Percentiles rank a stretch among this genome's conserved stretches.
Evolutionary conservation across 106 monocot genomes (phyloP).

Genomic region (Dendrobium chrysotoxum): DNA sequence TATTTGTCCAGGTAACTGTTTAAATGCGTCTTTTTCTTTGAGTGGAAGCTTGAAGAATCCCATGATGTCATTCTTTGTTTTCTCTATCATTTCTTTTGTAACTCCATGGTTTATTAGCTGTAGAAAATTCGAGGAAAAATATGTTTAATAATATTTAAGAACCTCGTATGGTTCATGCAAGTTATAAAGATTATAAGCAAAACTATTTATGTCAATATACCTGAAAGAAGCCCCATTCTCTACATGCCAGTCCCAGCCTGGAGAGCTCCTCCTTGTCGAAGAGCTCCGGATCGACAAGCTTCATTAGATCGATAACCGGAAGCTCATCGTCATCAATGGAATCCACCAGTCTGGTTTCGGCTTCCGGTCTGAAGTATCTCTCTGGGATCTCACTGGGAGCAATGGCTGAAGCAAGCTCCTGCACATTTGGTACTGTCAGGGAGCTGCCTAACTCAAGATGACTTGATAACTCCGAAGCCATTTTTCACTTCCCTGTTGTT

Average conservation of each 20-base stretch:
- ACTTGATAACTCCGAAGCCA: too few relatives aligned
- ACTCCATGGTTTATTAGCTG: conserved; percentile 8
- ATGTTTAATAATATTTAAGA: not conserved
- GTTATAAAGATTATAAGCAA: too few relatives aligned
- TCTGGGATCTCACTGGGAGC: not conserved
- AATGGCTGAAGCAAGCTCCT: not conserved
- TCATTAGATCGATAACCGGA: not conserved
- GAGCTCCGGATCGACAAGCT: not conserved
- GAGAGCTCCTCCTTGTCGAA: not conserved
- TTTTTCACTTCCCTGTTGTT: not conserved
- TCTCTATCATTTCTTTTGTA: not conserved
- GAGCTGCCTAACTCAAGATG: not conserved
- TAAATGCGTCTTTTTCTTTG: not conserved
- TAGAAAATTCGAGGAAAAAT: not conserved
- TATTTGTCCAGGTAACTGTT: not conserved
- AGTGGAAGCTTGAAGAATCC: conserved; percentile 9
- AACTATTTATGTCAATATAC: not conserved
- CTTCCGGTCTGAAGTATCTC: not conserved
- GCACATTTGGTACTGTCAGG: not conserved
- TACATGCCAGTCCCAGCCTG: not conserved
- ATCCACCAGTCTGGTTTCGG: not conserved
- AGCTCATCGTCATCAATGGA: not conserved
- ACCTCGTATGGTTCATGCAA: too few relatives aligned
- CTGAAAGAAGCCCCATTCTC: conserved; percentile 8
- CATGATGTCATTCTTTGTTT: not conserved